phyloP scores from a whole-genome alignment of 805 yeast genomes.

The Kluyveromyces starmeri region DNA sequence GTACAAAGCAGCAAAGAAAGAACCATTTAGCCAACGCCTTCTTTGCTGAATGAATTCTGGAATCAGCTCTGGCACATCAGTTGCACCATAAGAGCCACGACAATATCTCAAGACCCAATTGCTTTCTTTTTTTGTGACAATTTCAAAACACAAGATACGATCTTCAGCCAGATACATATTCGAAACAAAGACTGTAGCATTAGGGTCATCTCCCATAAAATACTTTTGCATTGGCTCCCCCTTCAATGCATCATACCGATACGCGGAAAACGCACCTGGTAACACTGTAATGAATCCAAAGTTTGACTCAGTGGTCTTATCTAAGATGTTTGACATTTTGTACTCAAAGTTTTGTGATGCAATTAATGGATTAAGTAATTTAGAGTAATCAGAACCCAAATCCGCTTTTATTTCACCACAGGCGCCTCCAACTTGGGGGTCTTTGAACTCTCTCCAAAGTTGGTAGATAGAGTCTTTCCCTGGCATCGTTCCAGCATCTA shows the following conservation, averaged over 20 bases:
- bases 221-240: constrained; percentile 85
- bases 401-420: constrained; percentile 94
- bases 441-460: constrained; percentile 77
- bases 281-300: constrained; percentile 92
- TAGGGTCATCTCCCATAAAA: constrained; percentile 82
- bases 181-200: constrained; percentile 79
- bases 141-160: constrained; percentile 87
- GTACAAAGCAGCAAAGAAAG: constrained; percentile 89
- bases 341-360: constrained; percentile 97
- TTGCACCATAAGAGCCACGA: constrained; percentile 80
- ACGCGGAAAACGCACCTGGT: constrained; percentile 96
- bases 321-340: constrained; percentile 88
- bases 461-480: constrained; percentile 75
- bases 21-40: constrained; percentile 95
- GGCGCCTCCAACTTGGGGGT: constrained; percentile 87
- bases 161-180: constrained; percentile 98
- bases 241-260: constrained; percentile 71
- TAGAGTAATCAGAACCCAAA: constrained; percentile 51
- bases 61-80: constrained; percentile 87
- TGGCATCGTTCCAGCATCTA: constrained; percentile 95
- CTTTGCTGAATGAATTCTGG: constrained; percentile 86
- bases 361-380: constrained; percentile 73
- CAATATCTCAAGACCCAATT: constrained; percentile 80
- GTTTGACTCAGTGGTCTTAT: constrained; percentile 90
- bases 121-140: constrained; percentile 72